These are phyloP conservation scores for Curvularia lunata DNA, from an alignment of 2,329 filamentous ascomycete genomes.

Conservation along the genomic window DNA sequence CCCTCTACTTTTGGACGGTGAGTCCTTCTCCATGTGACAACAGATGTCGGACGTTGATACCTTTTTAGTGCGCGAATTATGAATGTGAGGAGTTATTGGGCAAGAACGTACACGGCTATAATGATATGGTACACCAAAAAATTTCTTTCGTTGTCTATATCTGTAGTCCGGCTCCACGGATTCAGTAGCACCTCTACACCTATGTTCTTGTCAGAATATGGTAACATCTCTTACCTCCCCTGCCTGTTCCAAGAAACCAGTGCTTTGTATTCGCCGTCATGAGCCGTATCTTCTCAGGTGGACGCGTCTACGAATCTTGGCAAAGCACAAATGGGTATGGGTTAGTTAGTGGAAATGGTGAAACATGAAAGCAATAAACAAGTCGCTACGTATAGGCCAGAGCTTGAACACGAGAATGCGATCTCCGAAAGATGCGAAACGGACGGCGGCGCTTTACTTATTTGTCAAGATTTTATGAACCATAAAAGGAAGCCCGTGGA, in stretches of 20 bases:
- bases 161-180: neutral
- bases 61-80: neutral
- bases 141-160: neutral
- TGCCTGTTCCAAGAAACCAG: conserved; percentile 16
- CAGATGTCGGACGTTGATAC: neutral
- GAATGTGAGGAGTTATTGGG: neutral
- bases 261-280: conserved; percentile 17
- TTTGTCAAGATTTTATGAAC: neutral
- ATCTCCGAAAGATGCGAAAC: neutral
- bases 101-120: neutral
- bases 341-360: conserved; percentile 9
- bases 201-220: conserved; percentile 22
- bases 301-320: conserved; percentile 21
- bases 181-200: conserved; percentile 8
- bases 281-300: conserved; percentile 20
- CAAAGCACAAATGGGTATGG: conserved; percentile 15
- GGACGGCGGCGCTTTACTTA: neutral
- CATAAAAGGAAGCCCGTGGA: neutral
- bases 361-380: neutral
- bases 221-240: conserved; percentile 1
- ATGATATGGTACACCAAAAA: neutral
- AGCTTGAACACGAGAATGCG: neutral
- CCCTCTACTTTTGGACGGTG: conserved; percentile 1
- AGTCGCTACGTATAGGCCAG: neutral
- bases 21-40: neutral